phyloP scores from a whole-genome alignment of 306 rosid species.

The Sechiopsis laciniata region DNA sequence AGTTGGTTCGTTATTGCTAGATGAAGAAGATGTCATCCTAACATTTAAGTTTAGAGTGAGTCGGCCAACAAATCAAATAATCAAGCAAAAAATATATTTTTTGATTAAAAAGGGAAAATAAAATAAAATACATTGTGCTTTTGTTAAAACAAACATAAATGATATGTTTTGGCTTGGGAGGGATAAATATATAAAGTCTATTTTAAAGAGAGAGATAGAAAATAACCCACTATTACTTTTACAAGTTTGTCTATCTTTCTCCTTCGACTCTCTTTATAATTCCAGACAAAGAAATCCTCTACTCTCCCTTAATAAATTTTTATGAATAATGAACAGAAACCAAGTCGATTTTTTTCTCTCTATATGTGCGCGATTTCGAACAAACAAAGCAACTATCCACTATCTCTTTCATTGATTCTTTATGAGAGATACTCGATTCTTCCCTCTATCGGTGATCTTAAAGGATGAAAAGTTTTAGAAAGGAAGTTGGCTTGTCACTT shows the following conservation, averaged over 20 bases:
- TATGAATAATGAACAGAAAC: not conserved
- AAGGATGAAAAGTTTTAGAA: not conserved
- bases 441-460: not conserved
- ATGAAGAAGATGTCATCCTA: not conserved
- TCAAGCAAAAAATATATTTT: not conserved
- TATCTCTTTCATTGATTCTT: not conserved
- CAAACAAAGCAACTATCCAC: not conserved
- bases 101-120: too few relatives aligned
- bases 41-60: not conserved
- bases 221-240: not conserved
- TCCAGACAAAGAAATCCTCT: not conserved
- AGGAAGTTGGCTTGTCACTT: not conserved
- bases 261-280: not conserved
- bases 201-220: not conserved
- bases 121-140: not conserved
- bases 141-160: not conserved
- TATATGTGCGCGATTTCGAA: not conserved
- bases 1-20: not conserved
- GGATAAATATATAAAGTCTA: not conserved
- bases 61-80: not conserved
- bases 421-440: not conserved
- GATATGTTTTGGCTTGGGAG: not conserved
- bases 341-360: not conserved
- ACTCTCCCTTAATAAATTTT: not conserved
- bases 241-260: not conserved